Percentiles rank a stretch among this genome's conserved stretches.
Conservation (phyloP, 2,329 filamentous ascomycete genomes). For the Nigrograna mackinnonii region DNA sequence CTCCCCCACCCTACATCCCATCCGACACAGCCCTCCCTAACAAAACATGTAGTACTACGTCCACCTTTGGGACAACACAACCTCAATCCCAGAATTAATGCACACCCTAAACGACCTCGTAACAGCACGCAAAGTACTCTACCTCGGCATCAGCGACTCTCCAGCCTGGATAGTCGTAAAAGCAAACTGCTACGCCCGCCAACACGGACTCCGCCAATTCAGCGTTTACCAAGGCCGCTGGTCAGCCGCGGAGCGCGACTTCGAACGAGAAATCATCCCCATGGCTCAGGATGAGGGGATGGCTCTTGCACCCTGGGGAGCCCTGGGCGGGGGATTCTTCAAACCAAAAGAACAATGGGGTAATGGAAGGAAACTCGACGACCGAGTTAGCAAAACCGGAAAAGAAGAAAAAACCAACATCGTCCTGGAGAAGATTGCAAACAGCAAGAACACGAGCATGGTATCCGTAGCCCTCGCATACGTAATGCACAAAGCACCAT, state of each 20-base stretch:
- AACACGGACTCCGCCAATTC: slow-evolving; percentile 45
- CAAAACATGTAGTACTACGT: slow-evolving; percentile 29
- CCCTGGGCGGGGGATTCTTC: slow-evolving; percentile 46
- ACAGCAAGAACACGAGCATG: slow-evolving; percentile 57
- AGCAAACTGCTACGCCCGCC: slow-evolving; percentile 39
- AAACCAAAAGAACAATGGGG: slow-evolving; percentile 50
- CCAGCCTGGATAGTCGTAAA: slow-evolving; percentile 44
- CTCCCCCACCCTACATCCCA: slow-evolving; percentile 31
- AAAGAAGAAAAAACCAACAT: slow-evolving; percentile 57
- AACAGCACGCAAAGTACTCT: slow-evolving; percentile 46
- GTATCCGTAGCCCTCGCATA: slow-evolving; percentile 71
- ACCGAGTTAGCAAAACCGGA: slow-evolving; percentile 43
- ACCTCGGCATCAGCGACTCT: slow-evolving; percentile 48
- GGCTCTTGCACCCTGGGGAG: slow-evolving; percentile 59
- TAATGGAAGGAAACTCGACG: slow-evolving; percentile 47
- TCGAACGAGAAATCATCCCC: slow-evolving; percentile 51
- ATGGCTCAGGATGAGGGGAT: slow-evolving; percentile 49
- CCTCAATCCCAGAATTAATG: slow-evolving; percentile 50
- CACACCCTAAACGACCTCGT: slow-evolving; percentile 46
- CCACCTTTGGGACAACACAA: slow-evolving; percentile 49
- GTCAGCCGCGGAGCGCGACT: slow-evolving; percentile 46
- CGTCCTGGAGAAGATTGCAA: slow-evolving; percentile 64
- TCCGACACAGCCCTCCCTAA: slow-evolving; percentile 21
- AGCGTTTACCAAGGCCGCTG: slow-evolving; percentile 47
- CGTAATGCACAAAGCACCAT: slow-evolving; percentile 70